Conservation (phyloP, 768 basidiomycete genomes). For the Pilatotrama ljubarskyi region DNA sequence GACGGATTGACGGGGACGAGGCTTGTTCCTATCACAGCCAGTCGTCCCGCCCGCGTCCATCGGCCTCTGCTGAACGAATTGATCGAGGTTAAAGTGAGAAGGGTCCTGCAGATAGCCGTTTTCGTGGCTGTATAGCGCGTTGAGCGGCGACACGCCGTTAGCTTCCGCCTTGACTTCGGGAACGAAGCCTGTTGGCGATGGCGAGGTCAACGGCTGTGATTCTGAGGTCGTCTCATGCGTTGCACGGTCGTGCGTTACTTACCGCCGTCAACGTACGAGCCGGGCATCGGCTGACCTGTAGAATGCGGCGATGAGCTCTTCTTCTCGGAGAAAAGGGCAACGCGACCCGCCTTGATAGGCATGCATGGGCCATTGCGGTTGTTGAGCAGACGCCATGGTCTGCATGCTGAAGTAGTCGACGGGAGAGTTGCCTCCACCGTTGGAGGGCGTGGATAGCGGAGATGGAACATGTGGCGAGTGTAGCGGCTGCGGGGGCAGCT, state of each 20-base stretch:
- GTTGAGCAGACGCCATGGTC: not conserved
- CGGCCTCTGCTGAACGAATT: constrained; percentile 1
- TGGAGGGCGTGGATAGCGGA: constrained; percentile 17
- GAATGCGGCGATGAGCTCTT: not conserved
- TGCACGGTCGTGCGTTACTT: not conserved
- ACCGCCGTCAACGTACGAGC: constrained; percentile 14
- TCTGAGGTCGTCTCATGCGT: not conserved
- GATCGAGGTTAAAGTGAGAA: constrained; percentile 11
- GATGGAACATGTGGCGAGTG: constrained; percentile 18
- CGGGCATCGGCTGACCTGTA: constrained; percentile 8
- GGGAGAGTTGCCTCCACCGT: constrained; percentile 13
- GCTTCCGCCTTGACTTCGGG: constrained; percentile 17
- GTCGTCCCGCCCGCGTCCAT: constrained; percentile 4
- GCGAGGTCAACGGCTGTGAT: constrained; percentile 4
- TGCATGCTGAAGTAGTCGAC: constrained; percentile 16
- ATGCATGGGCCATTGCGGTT: constrained; percentile 15
- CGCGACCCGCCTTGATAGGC: constrained; percentile 5
- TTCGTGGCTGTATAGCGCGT: constrained; percentile 12
- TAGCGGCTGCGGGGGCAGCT: not conserved
- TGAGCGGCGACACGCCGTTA: constrained; percentile 9
- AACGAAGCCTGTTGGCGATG: not conserved
- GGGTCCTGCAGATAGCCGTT: constrained; percentile 13
- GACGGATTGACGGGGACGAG: constrained; percentile 3
- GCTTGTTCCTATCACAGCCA: constrained; percentile 15
- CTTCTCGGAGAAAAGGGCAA: not conserved